Evolutionary conservation across 306 rosid genomes (phyloP), one percentile per base, ranked within the genome.

Genomic region (Lithocarpus polystachyus): DNA sequence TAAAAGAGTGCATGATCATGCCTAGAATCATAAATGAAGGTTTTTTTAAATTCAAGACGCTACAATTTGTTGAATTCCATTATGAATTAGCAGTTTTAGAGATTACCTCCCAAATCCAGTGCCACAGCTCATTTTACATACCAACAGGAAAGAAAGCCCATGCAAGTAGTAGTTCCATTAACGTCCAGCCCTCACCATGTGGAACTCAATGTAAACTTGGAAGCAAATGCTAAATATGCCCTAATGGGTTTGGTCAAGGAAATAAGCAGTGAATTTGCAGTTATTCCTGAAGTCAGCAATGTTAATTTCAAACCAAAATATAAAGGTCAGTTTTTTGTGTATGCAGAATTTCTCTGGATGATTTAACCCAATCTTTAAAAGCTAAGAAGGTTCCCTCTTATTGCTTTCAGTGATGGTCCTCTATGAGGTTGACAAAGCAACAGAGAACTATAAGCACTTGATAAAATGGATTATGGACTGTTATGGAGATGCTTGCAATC

Each of bases 401-500:
- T 79, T 35, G 23, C 60, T 84, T 82, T 35, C 91, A 94, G 97
- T 89, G 15, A 79, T 94, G 67, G 84, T 94, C 82, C 91, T 94
- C 55, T 83, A 91, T 70, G 95, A 81, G 26, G 90, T 88, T 22
- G 93, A 94, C 85, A 86, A 91, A 78, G 90, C 97, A 60, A 77
- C 80, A 31, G 91, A 91, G 82, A 89, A 83, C 80, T 81, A 89
- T 62, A 97, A 89, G 60, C 95, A 92, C 83, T 74, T 94, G 89
- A 89, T 92, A 77, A 92, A 91, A 80, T 94, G 97, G 97, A 91
- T 89, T 62, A 84, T 91, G 83, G 99, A 94, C 80, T 87, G 99
- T 74, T 86, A 91, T 81, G 73, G 90, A 17, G 93, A 94, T 72
- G 77, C 87, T 28, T 92, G 97, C 79, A 89, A 85, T 79, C 87